Evolutionary conservation across 139 green algal genomes (phyloP).

Genomic region (Pedinophyceae sp.): DNA sequence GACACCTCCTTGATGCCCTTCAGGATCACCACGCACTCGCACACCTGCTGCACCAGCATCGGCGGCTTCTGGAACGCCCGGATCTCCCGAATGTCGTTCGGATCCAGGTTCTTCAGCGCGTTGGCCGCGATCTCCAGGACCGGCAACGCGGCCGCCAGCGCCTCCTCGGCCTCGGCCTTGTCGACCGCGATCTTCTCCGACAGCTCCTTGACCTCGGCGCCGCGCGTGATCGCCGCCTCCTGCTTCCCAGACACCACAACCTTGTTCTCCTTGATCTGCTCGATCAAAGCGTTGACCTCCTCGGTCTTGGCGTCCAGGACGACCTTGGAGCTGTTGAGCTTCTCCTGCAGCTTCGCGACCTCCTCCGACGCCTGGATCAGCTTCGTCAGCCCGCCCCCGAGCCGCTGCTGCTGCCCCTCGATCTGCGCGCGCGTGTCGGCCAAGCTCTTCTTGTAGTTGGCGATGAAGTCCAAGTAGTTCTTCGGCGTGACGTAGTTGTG

Average conservation of each 20-base stretch:
- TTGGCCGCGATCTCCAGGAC: slow-evolving; percentile 65
- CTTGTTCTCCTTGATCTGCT: slow-evolving; percentile 52
- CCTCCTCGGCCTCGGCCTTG: slow-evolving; percentile 70
- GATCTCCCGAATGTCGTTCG: slow-evolving; percentile 82
- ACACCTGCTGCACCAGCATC: slow-evolving; percentile 65
- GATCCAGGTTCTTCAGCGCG: slow-evolving; percentile 64
- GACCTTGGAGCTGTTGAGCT: slow-evolving; percentile 55
- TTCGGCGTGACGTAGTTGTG: slow-evolving; percentile 87
- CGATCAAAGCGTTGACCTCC: slow-evolving; percentile 63
- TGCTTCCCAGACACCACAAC: slow-evolving; percentile 59
- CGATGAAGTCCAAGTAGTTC: slow-evolving; percentile 86
- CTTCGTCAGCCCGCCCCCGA: slow-evolving; percentile 62
- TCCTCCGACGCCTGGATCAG: slow-evolving; percentile 64
- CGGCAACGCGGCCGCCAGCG: slow-evolving; percentile 65
- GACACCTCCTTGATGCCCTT: slow-evolving; percentile 63
- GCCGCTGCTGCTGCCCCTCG: slow-evolving; percentile 30
- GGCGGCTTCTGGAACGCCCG: slow-evolving; percentile 75
- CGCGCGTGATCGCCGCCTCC: slow-evolving; percentile 44
- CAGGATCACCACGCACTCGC: slow-evolving; percentile 75
- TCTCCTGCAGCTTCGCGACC: slow-evolving; percentile 66
- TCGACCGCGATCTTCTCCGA: slow-evolving; percentile 36
- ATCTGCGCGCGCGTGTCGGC: slow-evolving; percentile 28
- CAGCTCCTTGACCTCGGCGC: slow-evolving; percentile 48
- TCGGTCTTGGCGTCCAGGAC: slow-evolving; percentile 64
- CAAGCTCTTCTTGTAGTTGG: slow-evolving; percentile 56